Evolutionary conservation across 2,329 filamentous ascomycete genomes (phyloP).

Genomic region (Myriosclerotinia scirpicola): DNA sequence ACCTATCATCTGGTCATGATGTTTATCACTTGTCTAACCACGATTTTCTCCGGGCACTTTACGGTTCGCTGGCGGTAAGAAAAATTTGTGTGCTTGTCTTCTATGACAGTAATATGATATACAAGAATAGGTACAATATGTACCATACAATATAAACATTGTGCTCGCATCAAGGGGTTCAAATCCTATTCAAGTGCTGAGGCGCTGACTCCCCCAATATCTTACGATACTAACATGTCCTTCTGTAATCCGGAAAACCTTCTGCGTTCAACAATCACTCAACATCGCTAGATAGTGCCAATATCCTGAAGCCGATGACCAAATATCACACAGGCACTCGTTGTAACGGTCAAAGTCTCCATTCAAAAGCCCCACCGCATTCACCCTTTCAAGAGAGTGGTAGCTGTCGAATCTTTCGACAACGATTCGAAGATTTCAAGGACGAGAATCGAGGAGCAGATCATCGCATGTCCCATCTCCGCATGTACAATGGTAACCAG

Average conservation of each 20-base stretch:
- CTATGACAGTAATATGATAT: not conserved
- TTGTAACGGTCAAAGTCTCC: not conserved
- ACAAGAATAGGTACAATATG: not conserved
- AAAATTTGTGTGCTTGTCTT: not conserved
- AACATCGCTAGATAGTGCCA: not conserved
- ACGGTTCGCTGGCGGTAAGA: too few species aligned
- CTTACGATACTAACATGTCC: not conserved
- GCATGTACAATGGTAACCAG: not conserved
- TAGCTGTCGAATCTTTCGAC: not conserved
- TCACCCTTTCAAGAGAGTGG: too few species aligned
- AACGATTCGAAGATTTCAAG: not conserved
- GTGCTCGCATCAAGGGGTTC: not conserved
- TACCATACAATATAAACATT: not conserved
- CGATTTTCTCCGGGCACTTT: too few species aligned
- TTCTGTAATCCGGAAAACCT: not conserved
- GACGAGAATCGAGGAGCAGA: not conserved
- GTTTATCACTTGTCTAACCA: too few species aligned
- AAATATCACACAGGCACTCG: not conserved
- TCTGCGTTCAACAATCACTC: too few species aligned
- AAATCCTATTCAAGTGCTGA: not conserved
- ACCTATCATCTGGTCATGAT: too few species aligned
- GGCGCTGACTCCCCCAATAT: not conserved
- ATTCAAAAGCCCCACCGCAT: not conserved
- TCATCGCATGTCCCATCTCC: not conserved
- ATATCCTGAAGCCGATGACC: not conserved